Base-by-base conservation (phyloP, 2,329 filamentous ascomycete genomes). In the Delphinella strobiligena region DNA sequence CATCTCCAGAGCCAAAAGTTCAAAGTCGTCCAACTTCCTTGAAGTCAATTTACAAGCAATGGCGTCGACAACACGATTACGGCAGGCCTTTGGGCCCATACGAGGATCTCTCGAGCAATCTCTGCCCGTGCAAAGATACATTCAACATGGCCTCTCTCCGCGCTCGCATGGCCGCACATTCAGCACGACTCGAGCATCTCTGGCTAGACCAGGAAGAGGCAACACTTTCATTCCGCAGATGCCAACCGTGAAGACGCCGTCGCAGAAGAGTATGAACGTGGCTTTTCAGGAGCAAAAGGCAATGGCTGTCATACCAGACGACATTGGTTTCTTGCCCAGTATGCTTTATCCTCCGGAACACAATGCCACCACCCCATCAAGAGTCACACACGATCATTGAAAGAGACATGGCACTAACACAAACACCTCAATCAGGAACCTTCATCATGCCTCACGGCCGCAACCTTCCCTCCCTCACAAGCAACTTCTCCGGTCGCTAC, bases 321-420 rank as follows among this genome's bases (percentile, higher is more conserved):
- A 68, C 47, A 48, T 69, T 15, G 67, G 67, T 24, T 31, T 69
- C 33, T 49, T 71, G 34, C 62, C 63, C 10, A 62, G 62, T 19
- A 64, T 60, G 1, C 12, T 12, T 27, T 7, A 7, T 12, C 7
- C 12, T 27, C 22, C 7, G 7, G 12, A 7, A 27, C 22, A 12
- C 7, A 61, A 27, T 61, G 59, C 11, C 48, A 63, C 43, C 63
- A 65, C 44, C 43, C 31, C 15, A 15, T 16, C 15, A 18, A n/a
- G n/a, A n/a, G 10, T 15, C n/a, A n/a, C 12, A 19, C 11, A 16
- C 22, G 3, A 22, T 31, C 15, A 36, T 12, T 5, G 11, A 4
- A 17, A 5, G 15, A 51, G 33, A 19, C 4, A 12, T 17, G 34
- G 18, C 4, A 15, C 10, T 30, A 15, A 29, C 4, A 8, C 1